phyloP scores from a whole-genome alignment of 73 alveolate genomes.

The Paramecium sexaurelia region DNA sequence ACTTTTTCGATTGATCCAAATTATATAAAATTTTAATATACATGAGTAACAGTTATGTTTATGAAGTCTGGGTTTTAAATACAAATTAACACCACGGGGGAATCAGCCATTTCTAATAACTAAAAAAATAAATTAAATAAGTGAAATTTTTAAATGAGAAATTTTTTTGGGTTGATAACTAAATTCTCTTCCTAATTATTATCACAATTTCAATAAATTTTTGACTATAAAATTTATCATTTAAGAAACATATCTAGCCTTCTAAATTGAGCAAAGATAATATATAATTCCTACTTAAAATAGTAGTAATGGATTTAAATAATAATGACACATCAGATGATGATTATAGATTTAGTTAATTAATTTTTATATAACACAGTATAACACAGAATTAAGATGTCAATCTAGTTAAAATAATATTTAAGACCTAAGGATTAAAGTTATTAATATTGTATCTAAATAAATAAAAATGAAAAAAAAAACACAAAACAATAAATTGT shows the following conservation, averaged over 20 bases:
- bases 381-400: background rate
- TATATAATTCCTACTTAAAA: too few relatives aligned
- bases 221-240: too few relatives aligned
- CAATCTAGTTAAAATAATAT: background rate
- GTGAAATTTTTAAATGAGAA: background rate
- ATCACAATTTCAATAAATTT: too few relatives aligned
- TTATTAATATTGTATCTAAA: background rate
- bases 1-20: background rate
- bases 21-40: background rate
- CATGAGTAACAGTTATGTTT: conserved; percentile 1
- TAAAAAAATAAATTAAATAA: too few relatives aligned
- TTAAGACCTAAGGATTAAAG: background rate
- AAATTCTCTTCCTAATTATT: too few relatives aligned
- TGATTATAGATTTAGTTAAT: too few relatives aligned
- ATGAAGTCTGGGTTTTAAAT: conserved; percentile 34
- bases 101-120: background rate
- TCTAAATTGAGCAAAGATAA: too few relatives aligned
- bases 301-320: too few relatives aligned
- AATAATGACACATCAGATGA: too few relatives aligned
- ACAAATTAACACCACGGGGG: background rate
- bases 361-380: background rate
- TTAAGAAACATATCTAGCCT: too few relatives aligned
- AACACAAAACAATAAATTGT: background rate
- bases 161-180: too few relatives aligned
- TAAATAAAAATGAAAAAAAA: background rate